phyloP scores from a whole-genome alignment of 345 rosid genomes.

The Lumnitzera racemosa region DNA sequence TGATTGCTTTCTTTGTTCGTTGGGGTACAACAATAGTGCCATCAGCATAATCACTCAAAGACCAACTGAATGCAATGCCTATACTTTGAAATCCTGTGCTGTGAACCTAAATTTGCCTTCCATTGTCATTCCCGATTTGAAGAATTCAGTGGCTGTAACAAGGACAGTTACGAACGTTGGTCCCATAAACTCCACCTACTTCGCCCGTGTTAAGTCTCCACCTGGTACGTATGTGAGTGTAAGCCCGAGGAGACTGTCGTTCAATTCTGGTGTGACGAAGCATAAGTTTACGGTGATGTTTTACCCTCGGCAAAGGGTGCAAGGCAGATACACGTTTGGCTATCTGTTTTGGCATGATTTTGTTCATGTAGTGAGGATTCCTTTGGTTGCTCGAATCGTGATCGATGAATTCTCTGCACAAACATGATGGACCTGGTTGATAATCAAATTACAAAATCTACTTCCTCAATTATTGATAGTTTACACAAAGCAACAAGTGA shows the following conservation, averaged over 20 bases:
- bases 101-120: conserved; percentile 59
- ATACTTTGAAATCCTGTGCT: conserved; percentile 18
- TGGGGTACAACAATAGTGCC: conserved; percentile 46
- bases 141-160: conserved; percentile 27
- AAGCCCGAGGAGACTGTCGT: conserved; percentile 42
- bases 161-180: conserved; percentile 73
- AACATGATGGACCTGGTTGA: conserved; percentile 9
- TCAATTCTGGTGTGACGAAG: conserved; percentile 34
- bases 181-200: conserved; percentile 35
- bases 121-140: conserved; percentile 53
- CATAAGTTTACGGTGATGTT: conserved; percentile 35
- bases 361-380: conserved; percentile 35
- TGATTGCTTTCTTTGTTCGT: conserved; percentile 41
- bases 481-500: too few species aligned
- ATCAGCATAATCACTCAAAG: conserved; percentile 37
- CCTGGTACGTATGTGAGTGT: conserved; percentile 39
- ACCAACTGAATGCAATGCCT: conserved; percentile 33
- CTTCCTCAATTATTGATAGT: too few species aligned
- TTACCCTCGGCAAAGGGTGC: conserved; percentile 24
- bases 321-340: conserved; percentile 54
- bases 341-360: conserved; percentile 43
- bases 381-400: conserved; percentile 33
- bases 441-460: background rate
- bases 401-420: conserved; percentile 20
- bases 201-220: conserved; percentile 40